Evolutionary conservation across 768 basidiomycete genomes (phyloP), one percentile per base, ranked within the genome.

Genomic region (Phanerochaete carnosa): DNA sequence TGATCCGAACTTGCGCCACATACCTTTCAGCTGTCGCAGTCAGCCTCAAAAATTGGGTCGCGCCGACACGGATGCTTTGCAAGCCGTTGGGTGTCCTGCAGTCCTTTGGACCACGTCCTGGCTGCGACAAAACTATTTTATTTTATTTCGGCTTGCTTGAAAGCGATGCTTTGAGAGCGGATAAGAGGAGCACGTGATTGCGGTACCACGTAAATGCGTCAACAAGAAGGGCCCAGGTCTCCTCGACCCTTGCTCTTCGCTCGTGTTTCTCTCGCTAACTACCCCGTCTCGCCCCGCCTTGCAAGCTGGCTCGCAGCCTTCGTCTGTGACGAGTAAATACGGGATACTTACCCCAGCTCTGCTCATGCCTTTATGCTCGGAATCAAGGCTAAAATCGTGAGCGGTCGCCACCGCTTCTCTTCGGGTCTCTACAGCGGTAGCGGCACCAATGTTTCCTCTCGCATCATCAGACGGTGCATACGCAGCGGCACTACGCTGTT

Each of bases 331-430:
- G 39, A 19, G 4, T 19, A 43, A 43, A 8, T 12, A 7, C 11
- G 8, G 39, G 8, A 43, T 19, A 19, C 39, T 19, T 43, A 4
- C 6, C 11, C 39, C 39, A 9, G 4, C 39, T 19, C 30, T 26
- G 52, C 57, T 43, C 62, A 64, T 64, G 63, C 56, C 25, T 64
- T 55, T 29, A 64, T 64, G 63, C 56, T 64, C 51, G 59, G 63
- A 43, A 32, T 64, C 39, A 64, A 64, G 55, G 59, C 55, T 15
- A 64, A 61, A 46, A 55, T 64, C 45, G 49, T 46, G 29, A 64
- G 46, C 59, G 63, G 63, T 16, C 61, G 52, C 30, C 59, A 64
- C 45, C 63, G 55, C 55, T 51, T 64, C 28, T 49, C 49, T 49
- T n/a, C 43, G 37, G 33, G 57, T n/a, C 32, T 47, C 49, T 30